Evolutionary conservation across 345 rosid genomes (phyloP).

Genomic region (Litchi chinensis): DNA sequence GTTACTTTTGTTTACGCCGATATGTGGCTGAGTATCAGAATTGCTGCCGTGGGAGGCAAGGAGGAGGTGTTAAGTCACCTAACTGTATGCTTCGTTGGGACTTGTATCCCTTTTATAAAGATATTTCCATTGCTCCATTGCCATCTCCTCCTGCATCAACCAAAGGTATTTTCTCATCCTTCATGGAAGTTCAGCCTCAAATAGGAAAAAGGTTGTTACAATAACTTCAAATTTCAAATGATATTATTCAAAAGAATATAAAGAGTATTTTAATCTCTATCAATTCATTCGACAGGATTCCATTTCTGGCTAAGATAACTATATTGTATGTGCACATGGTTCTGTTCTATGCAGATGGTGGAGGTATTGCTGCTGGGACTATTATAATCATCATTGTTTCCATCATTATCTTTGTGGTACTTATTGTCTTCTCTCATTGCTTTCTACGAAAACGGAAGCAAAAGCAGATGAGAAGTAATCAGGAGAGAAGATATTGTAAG

Average conservation of each 20-base stretch:
- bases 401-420: conserved; percentile 15
- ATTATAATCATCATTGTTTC: conserved; percentile 30
- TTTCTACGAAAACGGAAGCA: conserved; percentile 1
- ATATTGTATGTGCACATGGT: too few relatives aligned
- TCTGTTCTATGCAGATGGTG: conserved; percentile 12
- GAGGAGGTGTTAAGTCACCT: not conserved
- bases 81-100: not conserved
- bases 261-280: too few relatives aligned
- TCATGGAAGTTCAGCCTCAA: too few relatives aligned
- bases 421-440: not conserved
- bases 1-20: conserved; percentile 8
- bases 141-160: not conserved
- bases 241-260: too few relatives aligned
- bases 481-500: not conserved
- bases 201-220: too few relatives aligned
- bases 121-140: not conserved
- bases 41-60: not conserved
- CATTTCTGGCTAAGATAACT: not conserved
- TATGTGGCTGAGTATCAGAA: not conserved
- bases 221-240: too few relatives aligned
- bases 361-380: conserved; percentile 10
- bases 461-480: conserved; percentile 1
- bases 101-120: not conserved
- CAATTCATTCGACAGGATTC: too few relatives aligned
- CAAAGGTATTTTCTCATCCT: not conserved